A percentile compares a stretch with the other conserved stretches of the same genome.
Evolutionary conservation across 495 filamentous ascomycete genomes (phyloP).

Genomic region (Lophiostoma macrostomum): DNA sequence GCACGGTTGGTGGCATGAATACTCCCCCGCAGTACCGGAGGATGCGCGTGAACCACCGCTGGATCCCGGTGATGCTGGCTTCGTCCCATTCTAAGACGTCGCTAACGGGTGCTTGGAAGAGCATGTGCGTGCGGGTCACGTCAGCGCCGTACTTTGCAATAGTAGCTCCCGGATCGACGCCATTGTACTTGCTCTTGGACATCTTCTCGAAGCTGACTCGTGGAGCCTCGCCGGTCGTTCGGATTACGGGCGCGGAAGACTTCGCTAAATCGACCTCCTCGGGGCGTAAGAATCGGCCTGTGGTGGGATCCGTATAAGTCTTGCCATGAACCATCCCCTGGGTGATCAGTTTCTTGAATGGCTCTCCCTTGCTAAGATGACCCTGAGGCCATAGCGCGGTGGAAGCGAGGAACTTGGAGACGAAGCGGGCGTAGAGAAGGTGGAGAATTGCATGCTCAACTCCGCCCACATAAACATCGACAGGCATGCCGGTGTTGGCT

Average conservation of each 20-base stretch:
- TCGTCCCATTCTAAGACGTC: constrained; percentile 89
- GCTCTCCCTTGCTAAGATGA: constrained; percentile 52
- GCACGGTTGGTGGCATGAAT: background rate
- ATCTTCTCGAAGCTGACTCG: constrained; percentile 79
- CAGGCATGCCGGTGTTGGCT: constrained; percentile 58
- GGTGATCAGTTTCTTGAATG: constrained; percentile 75
- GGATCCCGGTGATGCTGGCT: constrained; percentile 73
- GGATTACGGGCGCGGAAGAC: constrained; percentile 52
- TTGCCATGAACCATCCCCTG: constrained; percentile 93
- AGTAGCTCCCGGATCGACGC: constrained; percentile 74
- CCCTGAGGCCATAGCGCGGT: constrained; percentile 51
- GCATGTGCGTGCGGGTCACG: constrained; percentile 77
- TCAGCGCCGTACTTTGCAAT: constrained; percentile 76
- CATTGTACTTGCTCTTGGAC: constrained; percentile 95
- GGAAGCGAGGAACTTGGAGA: constrained; percentile 77
- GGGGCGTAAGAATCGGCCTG: constrained; percentile 72
- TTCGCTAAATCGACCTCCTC: constrained; percentile 67
- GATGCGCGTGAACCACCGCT: constrained; percentile 71
- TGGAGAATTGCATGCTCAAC: constrained; percentile 90
- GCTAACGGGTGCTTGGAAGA: constrained; percentile 80
- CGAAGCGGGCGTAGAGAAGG: constrained; percentile 86
- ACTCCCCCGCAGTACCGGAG: constrained; percentile 47
- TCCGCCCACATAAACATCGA: constrained; percentile 83
- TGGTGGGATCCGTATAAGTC: constrained; percentile 72
- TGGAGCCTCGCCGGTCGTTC: constrained; percentile 54